phyloP scores from a whole-genome alignment of 2,329 filamentous ascomycete genomes.

The Aquanectria penicillioides region DNA sequence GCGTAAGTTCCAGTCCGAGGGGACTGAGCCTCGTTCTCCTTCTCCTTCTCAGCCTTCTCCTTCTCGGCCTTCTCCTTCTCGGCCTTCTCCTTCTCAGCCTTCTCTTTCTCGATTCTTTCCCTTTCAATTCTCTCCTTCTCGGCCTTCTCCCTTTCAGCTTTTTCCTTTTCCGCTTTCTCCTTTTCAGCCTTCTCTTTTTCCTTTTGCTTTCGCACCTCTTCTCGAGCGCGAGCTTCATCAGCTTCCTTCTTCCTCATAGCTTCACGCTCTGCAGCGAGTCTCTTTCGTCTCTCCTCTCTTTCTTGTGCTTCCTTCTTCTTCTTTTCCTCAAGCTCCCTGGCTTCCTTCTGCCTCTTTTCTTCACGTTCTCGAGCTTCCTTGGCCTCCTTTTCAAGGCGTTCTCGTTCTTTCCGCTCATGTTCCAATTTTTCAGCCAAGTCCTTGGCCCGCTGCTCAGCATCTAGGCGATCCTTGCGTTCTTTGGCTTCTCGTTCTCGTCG shows the following conservation, averaged over 20 bases:
- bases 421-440: constrained; percentile 50
- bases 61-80: constrained; percentile 42
- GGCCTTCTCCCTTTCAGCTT: constrained; percentile 48
- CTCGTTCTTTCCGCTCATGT: constrained; percentile 51
- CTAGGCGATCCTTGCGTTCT: constrained; percentile 42
- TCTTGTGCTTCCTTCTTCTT: constrained; percentile 46
- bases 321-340: constrained; percentile 41
- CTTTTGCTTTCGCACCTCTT: constrained; percentile 51
- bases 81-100: constrained; percentile 43
- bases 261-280: constrained; percentile 49
- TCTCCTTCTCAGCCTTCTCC: constrained; percentile 43
- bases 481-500: constrained; percentile 47
- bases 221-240: constrained; percentile 33
- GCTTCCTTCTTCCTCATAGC: constrained; percentile 44
- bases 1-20: constrained; percentile 65
- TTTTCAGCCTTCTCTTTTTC: constrained; percentile 42
- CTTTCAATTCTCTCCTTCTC: constrained; percentile 37
- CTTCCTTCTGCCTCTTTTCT: constrained; percentile 42
- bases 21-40: constrained; percentile 43
- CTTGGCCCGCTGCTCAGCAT: constrained; percentile 42
- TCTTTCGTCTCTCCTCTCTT: constrained; percentile 45
- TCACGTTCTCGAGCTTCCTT: constrained; percentile 47
- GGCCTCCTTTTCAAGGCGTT: constrained; percentile 57
- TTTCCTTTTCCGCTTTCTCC: constrained; percentile 49
- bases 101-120: constrained; percentile 34